Base-by-base conservation (phyloP, 192 early-diverging fungal genomes). In the Gryganskiella cystojenkinii region DNA sequence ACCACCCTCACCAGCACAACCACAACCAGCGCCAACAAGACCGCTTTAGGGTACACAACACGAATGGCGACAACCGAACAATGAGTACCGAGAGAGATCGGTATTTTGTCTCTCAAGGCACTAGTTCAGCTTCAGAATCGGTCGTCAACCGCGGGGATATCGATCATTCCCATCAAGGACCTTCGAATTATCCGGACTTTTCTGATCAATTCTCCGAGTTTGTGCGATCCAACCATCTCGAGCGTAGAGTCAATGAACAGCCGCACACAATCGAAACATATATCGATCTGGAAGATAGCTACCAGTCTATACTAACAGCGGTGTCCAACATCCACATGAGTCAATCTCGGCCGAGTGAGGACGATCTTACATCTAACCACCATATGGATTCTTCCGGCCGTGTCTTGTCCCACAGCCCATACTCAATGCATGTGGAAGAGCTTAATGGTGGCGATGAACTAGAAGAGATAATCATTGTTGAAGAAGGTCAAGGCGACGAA, bases 261-360 rank as follows among this genome's bases (percentile, higher is more conserved):
- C 71, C 51, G 33, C 37, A 40, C 37, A 34, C 57, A 1, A 59
- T 75, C 19, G 71, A 75, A 30, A 50, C 71, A 13, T 73, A 65
- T 31, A 65, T 73, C 28, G 62, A 75, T 47, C 56, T 61, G 15
- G 71, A 56, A 4, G 64, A 61, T 19, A n/a, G n/a, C n/a, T 65
- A 75, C 24, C 71, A 49, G 24, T 75, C 64, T 9, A 25, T 75
- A 0, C n/a, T 75, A 13, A 56, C 64, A 15, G 71, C 64, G 6
- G 57, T 75, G 0, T 59, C 71, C 45, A 62, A 61, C 51, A 75
- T 75, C 5, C 71, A 56, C 2, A 55, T 75, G 47, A 50, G 54
- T 10, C 49, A 15, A 13, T 19, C 71, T 28, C 9, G 17, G 13
- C 25, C 51, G 4, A 40, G 14, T 13, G 34, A 59, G 24, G 46